Percentiles rank a stretch among this genome's conserved stretches.
phyloP scores from a whole-genome alignment of 331 rosid genomes.

The Quercus phellos region DNA sequence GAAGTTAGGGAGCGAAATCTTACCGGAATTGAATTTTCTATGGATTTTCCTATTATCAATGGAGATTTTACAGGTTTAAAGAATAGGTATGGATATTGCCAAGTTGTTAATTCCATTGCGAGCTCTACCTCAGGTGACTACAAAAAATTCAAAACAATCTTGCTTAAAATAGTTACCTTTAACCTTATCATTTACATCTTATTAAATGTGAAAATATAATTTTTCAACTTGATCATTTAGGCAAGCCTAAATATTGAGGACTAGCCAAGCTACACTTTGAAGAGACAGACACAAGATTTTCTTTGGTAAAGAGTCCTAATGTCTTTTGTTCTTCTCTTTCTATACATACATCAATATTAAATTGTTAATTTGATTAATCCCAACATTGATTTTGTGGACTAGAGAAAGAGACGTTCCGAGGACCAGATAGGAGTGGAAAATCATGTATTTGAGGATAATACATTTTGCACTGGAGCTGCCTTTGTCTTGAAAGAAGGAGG shows the following conservation, averaged over 20 bases:
- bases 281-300: slow-evolving; percentile 24
- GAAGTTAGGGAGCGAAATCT: slow-evolving; percentile 50
- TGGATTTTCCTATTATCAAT: slow-evolving; percentile 72
- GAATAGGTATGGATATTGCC: slow-evolving; percentile 55
- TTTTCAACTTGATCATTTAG: slow-evolving; percentile 18
- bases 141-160: background rate
- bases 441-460: slow-evolving; percentile 54
- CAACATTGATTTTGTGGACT: slow-evolving; percentile 4
- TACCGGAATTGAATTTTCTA: slow-evolving; percentile 18
- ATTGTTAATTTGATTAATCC: background rate
- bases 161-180: background rate
- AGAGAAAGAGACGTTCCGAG: slow-evolving; percentile 17
- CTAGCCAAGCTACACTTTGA: slow-evolving; percentile 59
- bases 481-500: slow-evolving; percentile 48
- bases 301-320: slow-evolving; percentile 19
- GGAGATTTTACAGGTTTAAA: slow-evolving; percentile 36
- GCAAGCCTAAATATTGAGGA: slow-evolving; percentile 43
- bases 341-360: background rate
- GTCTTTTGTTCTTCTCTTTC: background rate
- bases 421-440: slow-evolving; percentile 41
- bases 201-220: background rate
- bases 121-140: slow-evolving; percentile 36
- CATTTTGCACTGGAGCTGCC: slow-evolving; percentile 55
- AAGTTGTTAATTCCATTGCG: slow-evolving; percentile 42
- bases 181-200: background rate